Evolutionary conservation across 148 eudicot species (phyloP).

Genomic region (Polygonum maritimum): DNA sequence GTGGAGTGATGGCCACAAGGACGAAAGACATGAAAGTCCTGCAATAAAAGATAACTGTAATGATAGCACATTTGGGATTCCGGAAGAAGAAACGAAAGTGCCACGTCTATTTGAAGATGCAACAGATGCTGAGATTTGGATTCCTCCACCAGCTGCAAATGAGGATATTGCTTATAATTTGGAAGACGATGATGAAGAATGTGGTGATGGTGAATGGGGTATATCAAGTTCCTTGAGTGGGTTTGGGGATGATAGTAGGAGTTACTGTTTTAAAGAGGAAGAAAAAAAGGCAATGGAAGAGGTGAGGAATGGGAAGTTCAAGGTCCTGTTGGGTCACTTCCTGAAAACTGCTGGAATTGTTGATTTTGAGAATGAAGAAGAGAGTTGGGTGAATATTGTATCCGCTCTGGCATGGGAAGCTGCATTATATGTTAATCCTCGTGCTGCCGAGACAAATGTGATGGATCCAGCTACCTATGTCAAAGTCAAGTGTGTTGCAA

Average conservation of each 20-base stretch:
- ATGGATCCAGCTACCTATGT: constrained; percentile 93
- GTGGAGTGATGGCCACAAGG: not conserved
- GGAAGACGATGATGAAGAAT: constrained; percentile 57
- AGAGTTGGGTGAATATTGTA: constrained; percentile 76
- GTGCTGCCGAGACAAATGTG: constrained; percentile 52
- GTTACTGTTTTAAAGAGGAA: constrained; percentile 46
- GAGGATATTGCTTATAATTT: constrained; percentile 40
- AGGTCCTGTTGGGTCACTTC: constrained; percentile 58
- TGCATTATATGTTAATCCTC: constrained; percentile 72
- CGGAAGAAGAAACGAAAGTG: constrained; percentile 26
- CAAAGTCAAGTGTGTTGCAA: constrained; percentile 82
- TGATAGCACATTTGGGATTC: constrained; percentile 14
- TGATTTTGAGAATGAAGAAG: constrained; percentile 30
- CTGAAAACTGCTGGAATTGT: constrained; percentile 50
- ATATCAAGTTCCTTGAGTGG: constrained; percentile 50
- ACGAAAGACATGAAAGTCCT: not conserved
- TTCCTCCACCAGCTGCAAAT: constrained; percentile 73
- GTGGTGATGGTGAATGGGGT: constrained; percentile 59
- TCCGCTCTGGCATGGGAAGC: constrained; percentile 83
- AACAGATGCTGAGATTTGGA: constrained; percentile 48
- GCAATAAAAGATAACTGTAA: constrained; percentile 14
- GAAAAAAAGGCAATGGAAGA: constrained; percentile 55
- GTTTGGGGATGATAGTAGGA: constrained; percentile 25
- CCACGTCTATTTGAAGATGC: constrained; percentile 28
- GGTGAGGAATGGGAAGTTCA: constrained; percentile 82